These are phyloP conservation scores for Fusarium guadeloupense DNA, from an alignment of 2,329 filamentous ascomycete genomes.

Conservation along the genomic window DNA sequence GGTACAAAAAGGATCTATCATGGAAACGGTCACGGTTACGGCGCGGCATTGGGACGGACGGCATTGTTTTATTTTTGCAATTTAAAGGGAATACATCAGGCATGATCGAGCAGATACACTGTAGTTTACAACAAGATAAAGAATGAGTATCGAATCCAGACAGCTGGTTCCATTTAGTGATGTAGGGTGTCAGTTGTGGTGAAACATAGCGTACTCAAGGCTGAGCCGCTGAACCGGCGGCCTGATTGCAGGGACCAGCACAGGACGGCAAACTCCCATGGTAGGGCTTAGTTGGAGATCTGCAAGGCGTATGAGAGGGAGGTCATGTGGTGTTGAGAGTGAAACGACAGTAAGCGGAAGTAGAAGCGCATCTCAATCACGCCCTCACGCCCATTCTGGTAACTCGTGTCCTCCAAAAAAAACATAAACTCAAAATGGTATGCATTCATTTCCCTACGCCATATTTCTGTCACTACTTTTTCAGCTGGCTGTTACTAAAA, in stretches of 20 bases:
- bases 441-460: background rate
- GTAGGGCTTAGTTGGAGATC: conserved; percentile 11
- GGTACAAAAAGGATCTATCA: conserved; percentile 42
- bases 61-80: conserved; percentile 16
- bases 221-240: background rate
- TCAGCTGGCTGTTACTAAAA: conserved; percentile 28
- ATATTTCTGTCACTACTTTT: conserved; percentile 1
- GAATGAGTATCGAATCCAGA: conserved; percentile 4
- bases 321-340: background rate
- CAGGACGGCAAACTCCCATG: background rate
- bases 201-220: conserved; percentile 13
- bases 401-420: conserved; percentile 31
- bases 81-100: conserved; percentile 16
- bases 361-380: conserved; percentile 2
- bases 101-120: conserved; percentile 12
- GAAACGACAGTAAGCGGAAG: conserved; percentile 20
- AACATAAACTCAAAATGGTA: conserved; percentile 5
- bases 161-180: background rate
- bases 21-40: conserved; percentile 28
- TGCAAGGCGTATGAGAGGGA: conserved; percentile 3
- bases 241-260: conserved; percentile 14
- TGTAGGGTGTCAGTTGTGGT: background rate
- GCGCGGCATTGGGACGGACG: conserved; percentile 31
- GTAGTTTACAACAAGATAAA: conserved; percentile 16
- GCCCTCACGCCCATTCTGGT: conserved; percentile 21